These are phyloP conservation scores for Lasiodiplodia hormozganensis DNA, from an alignment of 2,329 filamentous ascomycete species.

Conservation along the genomic window DNA sequence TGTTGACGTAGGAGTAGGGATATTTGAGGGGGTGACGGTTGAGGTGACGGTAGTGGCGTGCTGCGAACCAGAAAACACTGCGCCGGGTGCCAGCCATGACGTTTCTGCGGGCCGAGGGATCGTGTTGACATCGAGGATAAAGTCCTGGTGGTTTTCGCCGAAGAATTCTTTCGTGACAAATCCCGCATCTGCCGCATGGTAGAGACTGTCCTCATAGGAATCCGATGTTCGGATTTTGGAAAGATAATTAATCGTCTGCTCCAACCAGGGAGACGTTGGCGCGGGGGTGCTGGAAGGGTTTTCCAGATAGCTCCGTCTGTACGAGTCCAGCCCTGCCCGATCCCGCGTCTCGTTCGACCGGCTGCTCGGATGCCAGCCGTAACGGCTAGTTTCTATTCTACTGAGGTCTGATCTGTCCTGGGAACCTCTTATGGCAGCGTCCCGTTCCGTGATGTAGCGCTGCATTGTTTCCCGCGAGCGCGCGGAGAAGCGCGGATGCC, in stretches of 20 bases:
- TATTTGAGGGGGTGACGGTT: conserved; percentile 32
- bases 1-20: conserved; percentile 31
- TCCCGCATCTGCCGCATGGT: conserved; percentile 59
- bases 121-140: conserved; percentile 61
- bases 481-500: conserved; percentile 48
- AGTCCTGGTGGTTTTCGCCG: conserved; percentile 61
- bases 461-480: conserved; percentile 47
- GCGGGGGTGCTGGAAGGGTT: conserved; percentile 36
- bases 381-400: conserved; percentile 26
- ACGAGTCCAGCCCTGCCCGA: conserved; percentile 36
- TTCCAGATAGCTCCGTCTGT: conserved; percentile 40
- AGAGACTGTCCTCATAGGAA: conserved; percentile 62
- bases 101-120: conserved; percentile 60
- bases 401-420: conserved; percentile 33
- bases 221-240: conserved; percentile 62
- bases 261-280: conserved; percentile 51
- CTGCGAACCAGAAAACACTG: conserved; percentile 67
- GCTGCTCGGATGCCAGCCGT: conserved; percentile 15
- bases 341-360: conserved; percentile 27
- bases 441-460: conserved; percentile 50
- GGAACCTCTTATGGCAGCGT: conserved; percentile 35
- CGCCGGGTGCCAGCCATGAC: conserved; percentile 68
- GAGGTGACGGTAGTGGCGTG: conserved; percentile 56
- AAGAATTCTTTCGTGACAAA: conserved; percentile 62
- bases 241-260: conserved; percentile 68